phyloP scores from a whole-genome alignment of 2,329 filamentous ascomycete genomes.

The Graphilbum ipis-grandicollis region DNA sequence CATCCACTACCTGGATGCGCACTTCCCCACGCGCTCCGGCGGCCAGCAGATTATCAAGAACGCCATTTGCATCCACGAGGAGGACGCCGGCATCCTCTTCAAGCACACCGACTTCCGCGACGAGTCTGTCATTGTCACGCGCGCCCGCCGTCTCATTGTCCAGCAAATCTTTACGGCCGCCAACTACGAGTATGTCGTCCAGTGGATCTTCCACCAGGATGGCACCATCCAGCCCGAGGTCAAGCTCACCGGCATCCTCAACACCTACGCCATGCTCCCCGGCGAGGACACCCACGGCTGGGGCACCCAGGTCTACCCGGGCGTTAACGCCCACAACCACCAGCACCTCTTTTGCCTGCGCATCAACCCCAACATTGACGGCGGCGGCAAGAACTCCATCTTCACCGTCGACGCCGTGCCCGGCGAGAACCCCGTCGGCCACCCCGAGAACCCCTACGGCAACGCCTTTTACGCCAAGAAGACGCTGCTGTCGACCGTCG shows the following conservation, averaged over 20 bases:
- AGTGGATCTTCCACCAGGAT: constrained; percentile 39
- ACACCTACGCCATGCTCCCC: constrained; percentile 70
- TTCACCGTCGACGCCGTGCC: constrained; percentile 64
- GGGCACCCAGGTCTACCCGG: constrained; percentile 82
- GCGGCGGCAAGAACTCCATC: constrained; percentile 58
- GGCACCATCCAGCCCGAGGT: constrained; percentile 85
- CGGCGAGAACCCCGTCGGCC: constrained; percentile 59
- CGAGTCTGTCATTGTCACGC: constrained; percentile 70
- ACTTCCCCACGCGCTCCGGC: constrained; percentile 64
- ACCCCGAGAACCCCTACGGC: constrained; percentile 68
- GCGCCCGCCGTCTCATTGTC: constrained; percentile 69
- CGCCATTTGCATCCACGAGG: constrained; percentile 88
- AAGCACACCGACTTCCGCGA: constrained; percentile 92
- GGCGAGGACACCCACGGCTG: constrained; percentile 72
- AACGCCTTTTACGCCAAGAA: constrained; percentile 81
- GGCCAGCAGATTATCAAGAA: constrained; percentile 74
- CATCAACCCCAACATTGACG: constrained; percentile 75
- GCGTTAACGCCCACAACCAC: constrained; percentile 90
- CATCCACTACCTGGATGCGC: constrained; percentile 82
- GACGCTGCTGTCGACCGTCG: constrained; percentile 58
- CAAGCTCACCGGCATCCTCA: constrained; percentile 80
- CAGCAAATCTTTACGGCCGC: constrained; percentile 90
- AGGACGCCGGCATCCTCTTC: constrained; percentile 81
- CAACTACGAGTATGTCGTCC: constrained; percentile 66
- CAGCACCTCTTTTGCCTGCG: constrained; percentile 64